Evolutionary conservation across 495 filamentous ascomycete species (phyloP).

Genomic region (Glarea lozoyensis): DNA sequence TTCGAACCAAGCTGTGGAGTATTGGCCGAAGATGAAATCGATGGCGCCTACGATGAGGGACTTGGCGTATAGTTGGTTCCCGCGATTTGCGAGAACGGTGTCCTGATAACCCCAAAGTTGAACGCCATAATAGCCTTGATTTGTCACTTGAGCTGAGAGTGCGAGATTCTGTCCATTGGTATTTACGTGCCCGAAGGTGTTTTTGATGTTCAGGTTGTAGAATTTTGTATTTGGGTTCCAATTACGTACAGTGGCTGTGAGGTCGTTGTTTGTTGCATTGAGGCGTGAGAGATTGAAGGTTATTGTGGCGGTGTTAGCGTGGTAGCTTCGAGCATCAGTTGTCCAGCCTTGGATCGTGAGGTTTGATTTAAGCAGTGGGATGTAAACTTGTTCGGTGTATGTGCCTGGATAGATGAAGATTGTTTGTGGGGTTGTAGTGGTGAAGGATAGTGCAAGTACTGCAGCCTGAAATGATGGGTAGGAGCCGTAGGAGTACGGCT

Average conservation of each 20-base stretch:
- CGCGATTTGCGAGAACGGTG: constrained; percentile 30
- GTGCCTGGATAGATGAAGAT: constrained; percentile 56
- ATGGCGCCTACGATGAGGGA: constrained; percentile 26
- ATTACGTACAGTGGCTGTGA: constrained; percentile 13
- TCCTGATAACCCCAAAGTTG: constrained; percentile 41
- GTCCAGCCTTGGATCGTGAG: constrained; percentile 15
- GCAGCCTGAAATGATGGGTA: constrained; percentile 11
- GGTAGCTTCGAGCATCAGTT: constrained; percentile 27
- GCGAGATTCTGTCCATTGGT: constrained; percentile 16
- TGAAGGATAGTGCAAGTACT: constrained; percentile 10
- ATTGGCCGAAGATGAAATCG: constrained; percentile 25
- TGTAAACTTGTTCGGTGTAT: constrained; percentile 51
- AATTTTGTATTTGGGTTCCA: constrained; percentile 17
- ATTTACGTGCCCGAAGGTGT: constrained; percentile 14
- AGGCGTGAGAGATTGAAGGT: constrained; percentile 25
- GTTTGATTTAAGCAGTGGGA: constrained; percentile 20
- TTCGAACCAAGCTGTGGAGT: constrained; percentile 20
- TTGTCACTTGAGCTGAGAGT: constrained; percentile 5
- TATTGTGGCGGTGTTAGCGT: constrained; percentile 50
- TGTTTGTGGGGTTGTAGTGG: constrained; percentile 29
- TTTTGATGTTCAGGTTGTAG: constrained; percentile 14
- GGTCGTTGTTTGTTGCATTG: constrained; percentile 9
- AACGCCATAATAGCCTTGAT: constrained; percentile 29
- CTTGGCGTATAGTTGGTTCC: constrained; percentile 36
- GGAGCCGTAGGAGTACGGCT: no score